Base-by-base conservation (phyloP, 169 alveolate genomes). In the Plasmodium vinckei region DNA sequence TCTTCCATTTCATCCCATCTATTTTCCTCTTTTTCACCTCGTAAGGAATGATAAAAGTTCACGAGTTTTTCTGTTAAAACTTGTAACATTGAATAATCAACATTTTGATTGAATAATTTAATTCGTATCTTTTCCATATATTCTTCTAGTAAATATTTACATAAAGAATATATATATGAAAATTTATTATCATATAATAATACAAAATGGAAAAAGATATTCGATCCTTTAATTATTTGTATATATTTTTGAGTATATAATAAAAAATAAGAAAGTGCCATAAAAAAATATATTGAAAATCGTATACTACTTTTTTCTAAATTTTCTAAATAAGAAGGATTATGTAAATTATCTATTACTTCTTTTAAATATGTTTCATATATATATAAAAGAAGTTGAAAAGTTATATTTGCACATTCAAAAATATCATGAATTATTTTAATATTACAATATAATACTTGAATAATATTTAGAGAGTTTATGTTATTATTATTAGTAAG, bases 301-400 rank as follows among this genome's bases (percentile, higher is more conserved):
- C 90, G 54, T 10, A 82, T 61, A 59, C 21, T 49, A 13, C 90
- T 47, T 60, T 82, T 82, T 67, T 82, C 84, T 56, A 42, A 9
- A 10, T 51, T 27, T 17, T 27, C 46, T 15, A 53, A n/a, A 47
- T 25, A 67, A 13, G 46, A 59, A 10, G 19, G 17, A 46, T 53
- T 46, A 25, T 67, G 23, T 23, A 82, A 42, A 39, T 21, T 56
- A 27, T 65, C 46, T 1, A 82, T 57, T 56, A 39, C 60, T 59
- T 82, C 71, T 61, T 82, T 68, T 67, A 82, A 67, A 53, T 82
- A 82, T 9, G 82, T 82, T 25, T 82, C 82, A 27, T 67, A 49
- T 13, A 70, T 82, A 46, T 82, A 82, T 25, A 19, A 23, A 10
- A 82, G 71, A 44, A 82, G 82, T 23, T 54, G 15, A 13, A 67